Percentiles rank a stretch among this genome's conserved stretches.
These are phyloP conservation scores for Annona squamosa DNA, from an alignment of 164 flowering plant genomes.

Conservation along the genomic window DNA sequence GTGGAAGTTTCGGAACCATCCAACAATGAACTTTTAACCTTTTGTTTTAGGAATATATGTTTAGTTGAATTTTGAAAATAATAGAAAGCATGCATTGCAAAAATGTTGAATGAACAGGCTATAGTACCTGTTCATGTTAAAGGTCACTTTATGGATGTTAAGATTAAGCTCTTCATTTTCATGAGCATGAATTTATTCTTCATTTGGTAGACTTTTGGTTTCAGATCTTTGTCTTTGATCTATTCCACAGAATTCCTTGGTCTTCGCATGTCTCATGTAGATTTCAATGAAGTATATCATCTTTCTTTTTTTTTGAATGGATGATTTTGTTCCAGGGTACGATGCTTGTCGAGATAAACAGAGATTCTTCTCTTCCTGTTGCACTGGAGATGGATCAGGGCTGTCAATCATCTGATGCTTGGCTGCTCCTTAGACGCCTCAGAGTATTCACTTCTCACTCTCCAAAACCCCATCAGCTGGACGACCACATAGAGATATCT, in stretches of 20 bases:
- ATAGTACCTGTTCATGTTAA: too few species aligned
- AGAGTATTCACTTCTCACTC: slow-evolving; percentile 22
- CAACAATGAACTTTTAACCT: too few species aligned
- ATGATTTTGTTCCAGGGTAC: slow-evolving; percentile 47
- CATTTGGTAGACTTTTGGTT: too few species aligned
- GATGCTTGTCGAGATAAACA: slow-evolving; percentile 62
- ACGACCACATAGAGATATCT: slow-evolving; percentile 45
- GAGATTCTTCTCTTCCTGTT: slow-evolving; percentile 47
- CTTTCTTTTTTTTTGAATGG: neutral
- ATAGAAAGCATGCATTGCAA: too few species aligned
- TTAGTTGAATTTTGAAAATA: too few species aligned
- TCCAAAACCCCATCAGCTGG: slow-evolving; percentile 6
- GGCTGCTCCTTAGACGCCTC: slow-evolving; percentile 62
- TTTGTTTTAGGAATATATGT: too few species aligned
- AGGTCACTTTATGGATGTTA: too few species aligned
- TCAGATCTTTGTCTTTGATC: neutral
- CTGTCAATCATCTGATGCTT: slow-evolving; percentile 61
- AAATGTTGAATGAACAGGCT: too few species aligned
- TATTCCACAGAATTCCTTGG: neutral
- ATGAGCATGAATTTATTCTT: too few species aligned
- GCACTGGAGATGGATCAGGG: slow-evolving; percentile 77
- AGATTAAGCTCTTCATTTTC: too few species aligned
- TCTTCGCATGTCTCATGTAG: neutral
- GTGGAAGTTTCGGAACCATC: too few species aligned
- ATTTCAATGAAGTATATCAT: neutral